Conservation (phyloP, 169 alveolate species). For the Cryptosporidium tyzzeri region DNA sequence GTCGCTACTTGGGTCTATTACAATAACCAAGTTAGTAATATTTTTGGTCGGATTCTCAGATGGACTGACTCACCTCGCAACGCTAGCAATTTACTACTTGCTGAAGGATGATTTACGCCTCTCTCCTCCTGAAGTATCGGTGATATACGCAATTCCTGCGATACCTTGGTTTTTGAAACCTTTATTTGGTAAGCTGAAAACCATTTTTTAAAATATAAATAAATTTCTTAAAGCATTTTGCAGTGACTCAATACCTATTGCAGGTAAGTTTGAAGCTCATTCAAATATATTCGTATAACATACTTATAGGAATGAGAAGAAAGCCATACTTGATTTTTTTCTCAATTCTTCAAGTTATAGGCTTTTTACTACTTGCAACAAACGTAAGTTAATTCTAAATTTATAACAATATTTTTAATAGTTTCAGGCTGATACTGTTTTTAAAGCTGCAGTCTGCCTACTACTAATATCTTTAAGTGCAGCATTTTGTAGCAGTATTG, state of each 20-base stretch:
- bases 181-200: constrained; percentile 11
- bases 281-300: not conserved
- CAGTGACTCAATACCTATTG: constrained; percentile 83
- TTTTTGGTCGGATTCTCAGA: constrained; percentile 91
- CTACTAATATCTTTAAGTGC: constrained; percentile 81
- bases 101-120: constrained; percentile 86
- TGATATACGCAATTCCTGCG: constrained; percentile 86
- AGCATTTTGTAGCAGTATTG: constrained; percentile 90
- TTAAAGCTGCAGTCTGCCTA: constrained; percentile 76
- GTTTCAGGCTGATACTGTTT: constrained; percentile 75
- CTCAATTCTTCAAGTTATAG: constrained; percentile 83
- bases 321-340: constrained; percentile 87
- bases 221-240: constrained; percentile 79
- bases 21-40: constrained; percentile 52
- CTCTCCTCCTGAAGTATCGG: constrained; percentile 83
- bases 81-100: constrained; percentile 88
- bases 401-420: constrained; percentile 15
- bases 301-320: constrained; percentile 82
- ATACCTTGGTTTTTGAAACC: constrained; percentile 87
- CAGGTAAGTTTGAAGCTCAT: constrained; percentile 29
- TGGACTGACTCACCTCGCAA: constrained; percentile 90
- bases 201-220: not conserved
- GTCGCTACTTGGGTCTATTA: constrained; percentile 35
- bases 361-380: constrained; percentile 84
- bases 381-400: constrained; percentile 27